Evolutionary conservation across 1,284 basidiomycete species (phyloP).

Genomic region (Puccinia triticina): DNA sequence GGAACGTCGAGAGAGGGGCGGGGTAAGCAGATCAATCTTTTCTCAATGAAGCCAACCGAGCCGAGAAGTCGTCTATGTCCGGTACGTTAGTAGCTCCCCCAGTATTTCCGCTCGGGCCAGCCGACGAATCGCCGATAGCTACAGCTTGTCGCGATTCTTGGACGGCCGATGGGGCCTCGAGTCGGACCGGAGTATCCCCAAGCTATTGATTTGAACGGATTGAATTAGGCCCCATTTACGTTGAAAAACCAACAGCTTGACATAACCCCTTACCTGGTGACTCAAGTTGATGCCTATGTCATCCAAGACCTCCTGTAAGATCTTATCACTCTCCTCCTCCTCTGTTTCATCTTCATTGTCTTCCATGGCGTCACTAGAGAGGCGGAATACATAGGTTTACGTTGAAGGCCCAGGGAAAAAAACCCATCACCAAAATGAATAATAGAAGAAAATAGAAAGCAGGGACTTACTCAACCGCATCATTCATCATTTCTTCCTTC

Average conservation of each 20-base stretch:
- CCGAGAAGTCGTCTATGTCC: conserved; percentile 47
- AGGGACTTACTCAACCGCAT: conserved; percentile 74
- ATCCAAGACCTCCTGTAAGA: conserved; percentile 92
- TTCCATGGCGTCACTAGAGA: conserved; percentile 81
- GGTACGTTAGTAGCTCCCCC: conserved; percentile 14
- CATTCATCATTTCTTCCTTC: conserved; percentile 99
- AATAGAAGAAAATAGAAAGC: background rate
- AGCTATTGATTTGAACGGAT: conserved; percentile 18
- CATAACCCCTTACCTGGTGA: conserved; percentile 72
- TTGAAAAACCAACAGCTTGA: background rate
- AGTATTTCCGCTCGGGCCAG: conserved; percentile 11
- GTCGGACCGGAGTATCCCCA: conserved; percentile 29
- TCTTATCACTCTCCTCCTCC: conserved; percentile 93
- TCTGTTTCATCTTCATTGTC: conserved; percentile 82
- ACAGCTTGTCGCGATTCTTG: conserved; percentile 46
- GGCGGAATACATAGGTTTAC: background rate
- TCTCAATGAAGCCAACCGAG: conserved; percentile 33
- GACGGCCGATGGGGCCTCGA: conserved; percentile 27
- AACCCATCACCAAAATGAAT: background rate
- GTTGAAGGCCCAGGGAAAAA: background rate
- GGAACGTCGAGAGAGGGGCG: background rate
- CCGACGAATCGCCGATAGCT: conserved; percentile 41
- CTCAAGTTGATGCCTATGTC: conserved; percentile 92
- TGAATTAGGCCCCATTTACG: background rate
- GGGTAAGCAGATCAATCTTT: conserved; percentile 40